Evolutionary conservation across 2,329 filamentous ascomycete genomes (phyloP), one percentile per base, ranked within the genome.

Genomic region (Metarhizium guizhouense): DNA sequence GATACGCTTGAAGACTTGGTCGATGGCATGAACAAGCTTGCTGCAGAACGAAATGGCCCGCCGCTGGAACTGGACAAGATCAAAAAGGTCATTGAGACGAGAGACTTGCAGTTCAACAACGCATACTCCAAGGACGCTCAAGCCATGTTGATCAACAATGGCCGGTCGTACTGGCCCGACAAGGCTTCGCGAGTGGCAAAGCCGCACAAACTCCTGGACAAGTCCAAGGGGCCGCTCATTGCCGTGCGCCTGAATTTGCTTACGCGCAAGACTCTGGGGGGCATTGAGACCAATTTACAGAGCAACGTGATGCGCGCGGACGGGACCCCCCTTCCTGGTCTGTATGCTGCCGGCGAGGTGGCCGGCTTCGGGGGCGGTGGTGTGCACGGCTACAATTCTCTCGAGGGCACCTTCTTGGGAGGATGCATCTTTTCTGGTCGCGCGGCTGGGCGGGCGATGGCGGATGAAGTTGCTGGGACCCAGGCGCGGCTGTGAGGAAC

Each of bases 371-470:
- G 82, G 0, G 82, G 82, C 2, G 82, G 82, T 2, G 82, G 82
- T 16, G 78, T 84, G 1, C 82, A 85, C 60, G 82, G 82, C 0
- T 84, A 85, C 61, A 82, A 73, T 60, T 79, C 82, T 1, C 75
- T 85, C 40, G 82, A 85, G 65, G 82, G 82, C 0, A 84, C 82
- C 0, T 85, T 85, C 62, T 61, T 85, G 4, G 82, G 82, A 14
- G 82, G 82, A 0, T 85, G 82, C 57, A 83, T 85, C 60, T 85
- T 85, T 61, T 84, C 81, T 0, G 82, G 82, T 0, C 68, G 81
- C 6, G 76, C 76, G 0, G 82, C 81, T 0, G 82, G 82, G 0
- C 69, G 76, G 10, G 80, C 75, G 0, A 77, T 85, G 60, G 79
- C 75, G 0, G 74, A 76, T 3, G 78, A 82, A 59, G 42, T 72